These are phyloP conservation scores for Trichoderma guizhouense DNA, from an alignment of 2,329 filamentous ascomycete genomes.

Conservation along the genomic window DNA sequence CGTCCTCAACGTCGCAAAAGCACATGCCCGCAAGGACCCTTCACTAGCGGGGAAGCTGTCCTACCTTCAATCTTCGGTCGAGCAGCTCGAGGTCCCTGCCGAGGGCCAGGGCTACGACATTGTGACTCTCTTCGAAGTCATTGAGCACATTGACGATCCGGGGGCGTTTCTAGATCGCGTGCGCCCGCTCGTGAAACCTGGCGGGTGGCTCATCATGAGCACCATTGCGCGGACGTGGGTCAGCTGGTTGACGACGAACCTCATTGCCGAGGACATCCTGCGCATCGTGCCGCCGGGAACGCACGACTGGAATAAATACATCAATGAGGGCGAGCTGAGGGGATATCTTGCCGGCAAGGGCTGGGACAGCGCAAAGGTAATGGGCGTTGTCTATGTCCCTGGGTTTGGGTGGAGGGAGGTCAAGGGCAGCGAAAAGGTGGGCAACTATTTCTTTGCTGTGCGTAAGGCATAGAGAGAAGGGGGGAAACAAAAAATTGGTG, in stretches of 20 bases:
- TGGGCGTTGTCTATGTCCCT: constrained; percentile 88
- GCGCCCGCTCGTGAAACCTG: constrained; percentile 75
- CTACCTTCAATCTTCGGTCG: constrained; percentile 76
- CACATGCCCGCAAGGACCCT: constrained; percentile 74
- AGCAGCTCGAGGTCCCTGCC: constrained; percentile 54
- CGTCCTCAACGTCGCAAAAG: constrained; percentile 70
- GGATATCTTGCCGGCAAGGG: constrained; percentile 49
- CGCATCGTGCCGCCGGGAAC: constrained; percentile 88
- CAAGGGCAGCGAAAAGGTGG: constrained; percentile 73
- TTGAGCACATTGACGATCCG: constrained; percentile 84
- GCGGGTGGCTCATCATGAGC: constrained; percentile 88
- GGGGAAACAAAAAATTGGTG: background rate
- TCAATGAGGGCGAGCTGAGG: constrained; percentile 77
- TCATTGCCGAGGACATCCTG: constrained; percentile 84
- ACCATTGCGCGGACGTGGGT: constrained; percentile 89
- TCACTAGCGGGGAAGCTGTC: constrained; percentile 58
- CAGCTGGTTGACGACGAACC: constrained; percentile 88
- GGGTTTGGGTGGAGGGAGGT: constrained; percentile 87
- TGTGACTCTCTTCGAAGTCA: constrained; percentile 86
- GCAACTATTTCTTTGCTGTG: constrained; percentile 95
- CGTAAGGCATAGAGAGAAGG: constrained; percentile 39
- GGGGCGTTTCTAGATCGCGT: constrained; percentile 69
- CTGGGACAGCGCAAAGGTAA: constrained; percentile 61
- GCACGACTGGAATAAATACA: constrained; percentile 95
- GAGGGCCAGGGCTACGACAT: constrained; percentile 62